Percentiles rank a stretch among this genome's conserved stretches.
Conservation (phyloP, 257 asterid species). For the Mitragyna speciosa region DNA sequence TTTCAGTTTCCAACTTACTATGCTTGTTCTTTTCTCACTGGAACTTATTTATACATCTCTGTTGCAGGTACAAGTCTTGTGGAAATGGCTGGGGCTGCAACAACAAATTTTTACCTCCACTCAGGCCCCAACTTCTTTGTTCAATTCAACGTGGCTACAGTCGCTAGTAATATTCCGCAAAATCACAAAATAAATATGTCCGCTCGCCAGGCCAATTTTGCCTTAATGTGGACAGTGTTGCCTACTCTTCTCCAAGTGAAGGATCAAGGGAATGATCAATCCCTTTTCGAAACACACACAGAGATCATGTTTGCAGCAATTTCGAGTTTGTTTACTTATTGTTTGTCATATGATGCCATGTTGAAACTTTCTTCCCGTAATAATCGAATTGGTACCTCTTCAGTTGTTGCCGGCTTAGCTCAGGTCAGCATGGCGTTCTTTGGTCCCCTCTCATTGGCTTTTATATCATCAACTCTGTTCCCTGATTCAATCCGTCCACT, state of each 20-base stretch:
- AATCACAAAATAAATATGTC: neutral
- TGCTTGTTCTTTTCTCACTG: no score
- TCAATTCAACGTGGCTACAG: neutral
- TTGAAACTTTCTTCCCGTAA: no score
- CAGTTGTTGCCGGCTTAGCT: neutral
- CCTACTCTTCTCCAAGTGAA: neutral
- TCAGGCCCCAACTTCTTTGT: neutral
- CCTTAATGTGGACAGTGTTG: neutral
- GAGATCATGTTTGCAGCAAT: neutral
- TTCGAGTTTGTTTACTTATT: neutral
- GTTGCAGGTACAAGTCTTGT: no score
- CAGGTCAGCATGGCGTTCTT: neutral
- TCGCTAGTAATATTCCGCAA: neutral
- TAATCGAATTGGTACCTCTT: neutral
- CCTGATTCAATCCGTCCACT: neutral
- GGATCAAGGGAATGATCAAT: neutral
- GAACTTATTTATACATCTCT: no score
- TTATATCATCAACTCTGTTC: neutral
- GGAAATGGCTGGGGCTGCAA: neutral
- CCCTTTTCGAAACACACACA: conserved; percentile 5
- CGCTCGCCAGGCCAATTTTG: neutral
- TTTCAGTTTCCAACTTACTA: no score
- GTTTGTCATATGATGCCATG: neutral
- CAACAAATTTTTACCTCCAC: neutral
- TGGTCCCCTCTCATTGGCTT: neutral